phyloP scores from a whole-genome alignment of 768 basidiomycete genomes.

The Russula sp. region DNA sequence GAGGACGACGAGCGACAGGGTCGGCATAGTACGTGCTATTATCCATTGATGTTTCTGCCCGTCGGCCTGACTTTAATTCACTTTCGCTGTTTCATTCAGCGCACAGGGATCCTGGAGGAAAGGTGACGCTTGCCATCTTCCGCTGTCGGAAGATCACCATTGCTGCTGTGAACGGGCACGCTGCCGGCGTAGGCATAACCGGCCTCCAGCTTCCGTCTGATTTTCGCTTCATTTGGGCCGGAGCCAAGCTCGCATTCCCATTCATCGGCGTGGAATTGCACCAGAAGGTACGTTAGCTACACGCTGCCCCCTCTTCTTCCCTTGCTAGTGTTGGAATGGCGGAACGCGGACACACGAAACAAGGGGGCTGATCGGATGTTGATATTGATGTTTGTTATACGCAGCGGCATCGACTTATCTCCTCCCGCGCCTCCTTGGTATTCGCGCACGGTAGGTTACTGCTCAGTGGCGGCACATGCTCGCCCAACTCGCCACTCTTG shows the following conservation, averaged over 20 bases:
- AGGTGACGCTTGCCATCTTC: conserved; percentile 46
- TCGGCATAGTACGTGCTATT: conserved; percentile 41
- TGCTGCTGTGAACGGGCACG: conserved; percentile 51
- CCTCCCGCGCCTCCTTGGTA: conserved; percentile 54
- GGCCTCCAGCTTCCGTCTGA: conserved; percentile 52
- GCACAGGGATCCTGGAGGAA: conserved; percentile 51
- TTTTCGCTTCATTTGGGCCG: conserved; percentile 51
- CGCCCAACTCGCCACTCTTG: conserved; percentile 46
- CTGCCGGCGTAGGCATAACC: conserved; percentile 51
- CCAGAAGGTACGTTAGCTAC: conserved; percentile 43
- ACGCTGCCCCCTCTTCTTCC: no score
- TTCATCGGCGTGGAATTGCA: conserved; percentile 51
- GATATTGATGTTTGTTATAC: not conserved
- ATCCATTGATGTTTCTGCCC: not conserved
- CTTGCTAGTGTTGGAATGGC: not conserved
- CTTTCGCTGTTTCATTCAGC: conserved; percentile 34
- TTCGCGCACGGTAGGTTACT: conserved; percentile 51
- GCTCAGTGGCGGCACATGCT: conserved; percentile 46
- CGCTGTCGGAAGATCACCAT: conserved; percentile 56
- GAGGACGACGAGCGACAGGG: conserved; percentile 47
- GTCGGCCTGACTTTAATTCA: not conserved
- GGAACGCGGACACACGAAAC: not conserved
- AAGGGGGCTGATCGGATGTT: not conserved
- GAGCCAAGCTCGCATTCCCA: conserved; percentile 49
- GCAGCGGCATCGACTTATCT: conserved; percentile 46